phyloP scores from a whole-genome alignment of 2,329 filamentous ascomycete species.

The Ophiocordyceps camponoti-leonardi region DNA sequence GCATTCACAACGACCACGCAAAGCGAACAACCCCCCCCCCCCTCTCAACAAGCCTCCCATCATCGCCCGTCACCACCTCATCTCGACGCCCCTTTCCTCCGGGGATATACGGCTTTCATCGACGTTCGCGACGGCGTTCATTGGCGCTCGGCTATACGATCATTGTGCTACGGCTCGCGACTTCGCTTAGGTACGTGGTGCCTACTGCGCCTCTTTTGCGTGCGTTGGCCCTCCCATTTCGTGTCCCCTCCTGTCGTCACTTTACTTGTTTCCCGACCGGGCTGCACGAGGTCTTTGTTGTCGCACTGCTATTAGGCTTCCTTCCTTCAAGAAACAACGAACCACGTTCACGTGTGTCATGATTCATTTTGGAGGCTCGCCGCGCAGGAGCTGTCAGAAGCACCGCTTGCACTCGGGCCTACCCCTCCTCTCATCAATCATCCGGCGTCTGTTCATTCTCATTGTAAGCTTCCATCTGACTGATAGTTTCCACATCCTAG shows the following conservation, averaged over 20 bases:
- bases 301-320: background rate
- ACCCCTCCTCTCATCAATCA: background rate
- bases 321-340: background rate
- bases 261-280: background rate
- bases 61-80: background rate
- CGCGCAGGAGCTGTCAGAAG: background rate
- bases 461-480: background rate
- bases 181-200: conserved; percentile 1
- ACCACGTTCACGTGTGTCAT: background rate
- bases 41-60: background rate
- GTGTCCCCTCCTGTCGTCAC: background rate
- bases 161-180: background rate
- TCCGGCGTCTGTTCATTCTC: background rate
- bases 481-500: background rate
- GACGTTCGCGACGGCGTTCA: background rate
- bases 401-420: background rate
- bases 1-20: background rate
- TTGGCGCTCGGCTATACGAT: background rate
- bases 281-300: background rate
- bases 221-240: background rate
- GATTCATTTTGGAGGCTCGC: background rate
- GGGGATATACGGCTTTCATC: background rate
- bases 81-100: background rate
- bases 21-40: background rate
- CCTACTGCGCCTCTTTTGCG: background rate